A percentile compares a stretch with the other conserved stretches of the same genome.
Evolutionary conservation across 805 yeast species (phyloP).

Genomic region (Kodamaea kakaduensis): DNA sequence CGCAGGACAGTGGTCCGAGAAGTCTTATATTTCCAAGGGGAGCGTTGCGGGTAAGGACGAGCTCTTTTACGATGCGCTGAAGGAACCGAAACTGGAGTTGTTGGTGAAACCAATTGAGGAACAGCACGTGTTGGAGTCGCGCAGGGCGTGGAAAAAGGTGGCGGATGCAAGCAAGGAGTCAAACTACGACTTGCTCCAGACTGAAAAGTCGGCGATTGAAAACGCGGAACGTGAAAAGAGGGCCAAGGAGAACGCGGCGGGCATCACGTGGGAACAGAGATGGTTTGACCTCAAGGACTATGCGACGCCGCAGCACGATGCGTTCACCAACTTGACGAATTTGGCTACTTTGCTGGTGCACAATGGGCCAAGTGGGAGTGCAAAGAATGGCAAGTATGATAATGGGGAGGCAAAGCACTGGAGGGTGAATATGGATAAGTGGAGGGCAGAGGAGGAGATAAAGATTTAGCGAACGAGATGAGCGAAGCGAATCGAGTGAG

Average conservation of each 20-base stretch:
- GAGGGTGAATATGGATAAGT: slow-evolving; percentile 57
- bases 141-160: slow-evolving; percentile 86
- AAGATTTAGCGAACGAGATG: slow-evolving; percentile 25
- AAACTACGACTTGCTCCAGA: slow-evolving; percentile 70
- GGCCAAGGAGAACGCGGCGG: slow-evolving; percentile 62
- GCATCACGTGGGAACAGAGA: slow-evolving; percentile 67
- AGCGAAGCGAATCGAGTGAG: too few relatives aligned
- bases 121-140: slow-evolving; percentile 77
- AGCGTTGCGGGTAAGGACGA: slow-evolving; percentile 42
- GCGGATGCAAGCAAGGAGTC: slow-evolving; percentile 80
- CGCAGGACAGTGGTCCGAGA: slow-evolving; percentile 89
- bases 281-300: slow-evolving; percentile 62
- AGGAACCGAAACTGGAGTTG: slow-evolving; percentile 50
- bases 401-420: slow-evolving; percentile 55
- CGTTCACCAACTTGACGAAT: slow-evolving; percentile 34
- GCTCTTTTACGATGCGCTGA: slow-evolving; percentile 61
- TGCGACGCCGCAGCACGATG: slow-evolving; percentile 21
- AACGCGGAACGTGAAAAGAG: slow-evolving; percentile 81
- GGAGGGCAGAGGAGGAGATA: slow-evolving; percentile 60
- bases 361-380: slow-evolving; percentile 66
- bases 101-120: slow-evolving; percentile 75
- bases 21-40: slow-evolving; percentile 62
- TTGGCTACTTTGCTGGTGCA: slow-evolving; percentile 55
- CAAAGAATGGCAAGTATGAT: slow-evolving; percentile 53
- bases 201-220: slow-evolving; percentile 75